Conservation (phyloP, 306 rosid genomes). For the Crotalaria pallida region DNA sequence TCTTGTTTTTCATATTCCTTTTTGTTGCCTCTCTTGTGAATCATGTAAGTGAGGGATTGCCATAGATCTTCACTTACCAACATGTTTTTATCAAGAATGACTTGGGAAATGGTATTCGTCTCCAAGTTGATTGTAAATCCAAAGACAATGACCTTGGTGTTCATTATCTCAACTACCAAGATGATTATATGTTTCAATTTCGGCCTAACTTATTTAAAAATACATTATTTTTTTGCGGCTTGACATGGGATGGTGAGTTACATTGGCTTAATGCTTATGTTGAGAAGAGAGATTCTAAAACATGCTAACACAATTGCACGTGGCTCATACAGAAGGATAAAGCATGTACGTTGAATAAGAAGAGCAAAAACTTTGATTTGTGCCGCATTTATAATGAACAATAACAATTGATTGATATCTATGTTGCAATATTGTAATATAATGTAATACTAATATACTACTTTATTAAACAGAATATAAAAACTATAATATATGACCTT, state of each 20-base stretch:
- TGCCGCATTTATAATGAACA: too few relatives aligned
- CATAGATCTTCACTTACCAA: background rate
- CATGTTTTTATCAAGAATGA: background rate
- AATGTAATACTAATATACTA: too few relatives aligned
- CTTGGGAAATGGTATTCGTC: background rate
- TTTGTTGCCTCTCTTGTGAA: background rate
- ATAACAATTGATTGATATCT: too few relatives aligned
- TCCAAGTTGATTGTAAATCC: background rate
- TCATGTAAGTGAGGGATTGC: background rate
- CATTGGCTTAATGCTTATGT: background rate
- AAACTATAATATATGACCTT: too few relatives aligned
- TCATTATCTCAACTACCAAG: background rate
- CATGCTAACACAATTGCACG: background rate
- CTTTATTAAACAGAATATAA: too few relatives aligned
- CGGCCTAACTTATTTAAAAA: background rate
- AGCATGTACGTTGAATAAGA: background rate
- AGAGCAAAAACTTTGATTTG: too few relatives aligned
- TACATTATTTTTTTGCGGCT: background rate
- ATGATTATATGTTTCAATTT: background rate
- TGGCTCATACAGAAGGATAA: background rate
- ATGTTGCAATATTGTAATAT: too few relatives aligned
- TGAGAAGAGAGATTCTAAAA: background rate
- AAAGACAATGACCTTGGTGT: background rate
- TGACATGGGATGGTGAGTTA: background rate
- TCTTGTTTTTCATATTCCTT: too few relatives aligned